Percentiles rank a stretch among this genome's conserved stretches.
phyloP scores from a whole-genome alignment of 1,139 yeast species.

The Lodderomyces orthopsilosis region DNA sequence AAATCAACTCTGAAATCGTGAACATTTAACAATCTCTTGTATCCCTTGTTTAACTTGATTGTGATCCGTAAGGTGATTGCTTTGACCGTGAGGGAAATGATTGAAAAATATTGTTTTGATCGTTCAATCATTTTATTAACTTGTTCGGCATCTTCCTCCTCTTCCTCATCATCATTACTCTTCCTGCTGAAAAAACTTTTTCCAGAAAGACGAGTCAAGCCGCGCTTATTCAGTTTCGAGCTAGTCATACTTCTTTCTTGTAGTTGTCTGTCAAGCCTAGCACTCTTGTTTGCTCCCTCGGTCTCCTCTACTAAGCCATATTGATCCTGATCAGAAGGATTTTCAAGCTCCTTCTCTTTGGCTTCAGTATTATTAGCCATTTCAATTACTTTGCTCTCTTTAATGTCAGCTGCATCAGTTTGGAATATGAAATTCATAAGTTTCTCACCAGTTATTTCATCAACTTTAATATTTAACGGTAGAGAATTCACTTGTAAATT shows the following conservation, averaged over 20 bases:
- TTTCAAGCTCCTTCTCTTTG: conserved; percentile 13
- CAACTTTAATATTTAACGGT: conserved; percentile 58
- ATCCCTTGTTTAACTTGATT: conserved; percentile 54
- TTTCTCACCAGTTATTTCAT: conserved; percentile 58
- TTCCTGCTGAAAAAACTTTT: not conserved
- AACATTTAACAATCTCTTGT: conserved; percentile 57
- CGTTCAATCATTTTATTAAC: conserved; percentile 57
- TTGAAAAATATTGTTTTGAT: conserved; percentile 56
- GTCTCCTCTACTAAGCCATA: conserved; percentile 17
- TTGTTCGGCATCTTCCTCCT: conserved; percentile 25
- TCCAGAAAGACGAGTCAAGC: conserved; percentile 5
- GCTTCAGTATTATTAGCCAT: conserved; percentile 9
- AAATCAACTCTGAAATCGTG: conserved; percentile 52
- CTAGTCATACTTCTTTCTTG: conserved; percentile 7
- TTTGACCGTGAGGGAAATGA: conserved; percentile 46
- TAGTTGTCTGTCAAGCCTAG: conserved; percentile 7
- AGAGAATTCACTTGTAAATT: conserved; percentile 49
- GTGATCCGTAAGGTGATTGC: conserved; percentile 54
- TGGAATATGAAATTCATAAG: conserved; percentile 57
- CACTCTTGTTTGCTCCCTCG: conserved; percentile 15
- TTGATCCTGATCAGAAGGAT: conserved; percentile 9
- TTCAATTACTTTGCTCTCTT: conserved; percentile 30
- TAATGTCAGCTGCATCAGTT: conserved; percentile 27
- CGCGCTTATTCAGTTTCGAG: conserved; percentile 4
- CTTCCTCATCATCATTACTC: not conserved